A percentile compares a stretch with the other conserved stretches of the same genome.
Evolutionary conservation across 208 protist genomes (phyloP).

Genomic region (Leishmania turanica): DNA sequence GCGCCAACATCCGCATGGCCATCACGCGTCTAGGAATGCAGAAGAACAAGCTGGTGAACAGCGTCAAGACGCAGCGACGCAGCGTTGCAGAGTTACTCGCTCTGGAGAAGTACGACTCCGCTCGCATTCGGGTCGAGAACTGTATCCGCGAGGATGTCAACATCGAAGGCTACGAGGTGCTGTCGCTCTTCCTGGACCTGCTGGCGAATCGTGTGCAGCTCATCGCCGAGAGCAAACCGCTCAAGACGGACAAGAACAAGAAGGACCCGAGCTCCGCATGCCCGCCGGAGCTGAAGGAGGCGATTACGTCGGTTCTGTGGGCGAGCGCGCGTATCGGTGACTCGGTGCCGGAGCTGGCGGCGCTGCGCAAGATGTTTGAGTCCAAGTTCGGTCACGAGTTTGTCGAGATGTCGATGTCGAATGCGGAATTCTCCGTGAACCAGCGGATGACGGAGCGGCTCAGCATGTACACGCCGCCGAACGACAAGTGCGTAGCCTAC

Average conservation of each 20-base stretch:
- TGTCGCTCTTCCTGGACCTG: conserved; percentile 86
- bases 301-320: conserved; percentile 87
- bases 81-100: conserved; percentile 85
- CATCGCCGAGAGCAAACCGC: conserved; percentile 71
- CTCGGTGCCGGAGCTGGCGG: conserved; percentile 70
- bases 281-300: conserved; percentile 91
- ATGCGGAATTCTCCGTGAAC: conserved; percentile 90
- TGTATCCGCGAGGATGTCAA: conserved; percentile 88
- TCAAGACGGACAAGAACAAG: conserved; percentile 44
- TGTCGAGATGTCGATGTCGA: conserved; percentile 76
- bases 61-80: conserved; percentile 84
- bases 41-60: conserved; percentile 89
- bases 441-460: conserved; percentile 86
- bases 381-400: conserved; percentile 88
- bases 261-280: conserved; percentile 54
- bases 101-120: conserved; percentile 90
- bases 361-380: conserved; percentile 77
- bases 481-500: conserved; percentile 86
- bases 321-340: conserved; percentile 70
- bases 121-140: conserved; percentile 88
- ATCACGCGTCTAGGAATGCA: conserved; percentile 85
- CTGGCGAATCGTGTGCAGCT: conserved; percentile 82
- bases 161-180: conserved; percentile 87
- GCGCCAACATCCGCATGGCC: conserved; percentile 85
- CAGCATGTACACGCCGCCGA: conserved; percentile 68